Evolutionary conservation across 169 alveolate species (phyloP).

Genomic region (Plasmodium falciparum): DNA sequence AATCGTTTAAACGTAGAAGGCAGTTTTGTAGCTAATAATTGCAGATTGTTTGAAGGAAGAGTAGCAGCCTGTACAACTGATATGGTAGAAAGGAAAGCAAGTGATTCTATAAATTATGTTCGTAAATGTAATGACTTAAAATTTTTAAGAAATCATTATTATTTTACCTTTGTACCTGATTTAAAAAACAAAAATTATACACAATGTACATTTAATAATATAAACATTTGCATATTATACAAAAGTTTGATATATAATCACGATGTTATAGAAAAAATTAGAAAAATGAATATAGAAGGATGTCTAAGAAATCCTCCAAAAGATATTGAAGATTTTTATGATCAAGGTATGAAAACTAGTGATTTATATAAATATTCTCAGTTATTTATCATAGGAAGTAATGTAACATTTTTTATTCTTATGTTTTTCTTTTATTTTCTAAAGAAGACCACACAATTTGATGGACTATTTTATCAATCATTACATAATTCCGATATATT

Average conservation of each 20-base stretch:
- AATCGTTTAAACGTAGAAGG: conserved; percentile 74
- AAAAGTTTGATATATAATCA: conserved; percentile 30
- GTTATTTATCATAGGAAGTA: conserved; percentile 66
- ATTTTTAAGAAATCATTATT: conserved; percentile 51
- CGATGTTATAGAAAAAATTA: conserved; percentile 5
- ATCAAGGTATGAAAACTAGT: conserved; percentile 41
- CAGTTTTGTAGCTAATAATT: conserved; percentile 71
- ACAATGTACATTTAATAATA: conserved; percentile 65
- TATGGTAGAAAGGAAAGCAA: neutral
- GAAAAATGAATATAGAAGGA: conserved; percentile 24
- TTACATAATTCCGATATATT: conserved; percentile 49
- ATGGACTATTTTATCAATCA: conserved; percentile 71
- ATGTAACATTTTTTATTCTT: conserved; percentile 40
- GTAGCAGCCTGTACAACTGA: conserved; percentile 52
- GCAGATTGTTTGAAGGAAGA: conserved; percentile 76
- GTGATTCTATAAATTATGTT: conserved; percentile 4
- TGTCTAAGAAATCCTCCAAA: conserved; percentile 39
- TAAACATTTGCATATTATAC: conserved; percentile 50
- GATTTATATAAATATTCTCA: conserved; percentile 67
- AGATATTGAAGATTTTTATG: conserved; percentile 58
- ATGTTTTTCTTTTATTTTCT: conserved; percentile 60
- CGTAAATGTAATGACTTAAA: conserved; percentile 52
- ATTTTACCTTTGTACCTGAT: conserved; percentile 66
- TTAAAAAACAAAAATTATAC: conserved; percentile 24
- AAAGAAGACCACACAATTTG: conserved; percentile 69